phyloP scores from a whole-genome alignment of 768 basidiomycete species.

The Mycena metata region DNA sequence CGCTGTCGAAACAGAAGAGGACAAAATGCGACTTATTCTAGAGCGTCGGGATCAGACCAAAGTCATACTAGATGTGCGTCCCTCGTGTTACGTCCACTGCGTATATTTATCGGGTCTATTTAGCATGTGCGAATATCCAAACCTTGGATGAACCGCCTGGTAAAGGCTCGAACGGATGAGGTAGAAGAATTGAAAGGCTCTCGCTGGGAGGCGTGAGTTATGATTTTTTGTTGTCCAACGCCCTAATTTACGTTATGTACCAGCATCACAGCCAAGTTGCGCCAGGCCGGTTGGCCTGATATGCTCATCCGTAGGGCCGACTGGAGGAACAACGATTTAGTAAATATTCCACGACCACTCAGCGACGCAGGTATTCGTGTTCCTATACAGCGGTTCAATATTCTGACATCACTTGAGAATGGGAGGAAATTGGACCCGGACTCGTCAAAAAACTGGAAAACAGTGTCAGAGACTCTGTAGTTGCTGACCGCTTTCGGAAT shows the following conservation, averaged over 20 bases:
- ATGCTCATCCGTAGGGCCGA: background rate
- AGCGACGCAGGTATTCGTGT: constrained; percentile 18
- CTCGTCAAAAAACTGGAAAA: background rate
- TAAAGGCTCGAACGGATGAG: background rate
- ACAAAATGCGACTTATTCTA: background rate
- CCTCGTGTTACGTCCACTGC: background rate
- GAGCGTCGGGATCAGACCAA: constrained; percentile 22
- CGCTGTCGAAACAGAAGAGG: background rate
- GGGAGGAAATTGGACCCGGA: constrained; percentile 12
- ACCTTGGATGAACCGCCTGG: constrained; percentile 11
- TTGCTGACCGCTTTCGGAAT: background rate
- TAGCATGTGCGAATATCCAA: constrained; percentile 6
- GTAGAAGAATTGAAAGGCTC: background rate
- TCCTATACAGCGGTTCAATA: background rate
- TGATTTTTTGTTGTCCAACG: too few relatives aligned
- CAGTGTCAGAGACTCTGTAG: background rate
- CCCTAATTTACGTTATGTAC: too few relatives aligned
- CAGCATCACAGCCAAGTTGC: constrained; percentile 22
- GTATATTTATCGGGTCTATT: background rate
- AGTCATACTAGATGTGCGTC: constrained; percentile 6
- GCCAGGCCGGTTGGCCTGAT: constrained; percentile 23
- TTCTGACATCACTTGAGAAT: constrained; percentile 6
- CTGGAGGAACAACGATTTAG: background rate
- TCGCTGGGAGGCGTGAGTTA: constrained; percentile 17
- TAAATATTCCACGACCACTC: background rate